Base-by-base conservation (phyloP, 108 stramenopile genomes). In the Cyclotella sp. region DNA sequence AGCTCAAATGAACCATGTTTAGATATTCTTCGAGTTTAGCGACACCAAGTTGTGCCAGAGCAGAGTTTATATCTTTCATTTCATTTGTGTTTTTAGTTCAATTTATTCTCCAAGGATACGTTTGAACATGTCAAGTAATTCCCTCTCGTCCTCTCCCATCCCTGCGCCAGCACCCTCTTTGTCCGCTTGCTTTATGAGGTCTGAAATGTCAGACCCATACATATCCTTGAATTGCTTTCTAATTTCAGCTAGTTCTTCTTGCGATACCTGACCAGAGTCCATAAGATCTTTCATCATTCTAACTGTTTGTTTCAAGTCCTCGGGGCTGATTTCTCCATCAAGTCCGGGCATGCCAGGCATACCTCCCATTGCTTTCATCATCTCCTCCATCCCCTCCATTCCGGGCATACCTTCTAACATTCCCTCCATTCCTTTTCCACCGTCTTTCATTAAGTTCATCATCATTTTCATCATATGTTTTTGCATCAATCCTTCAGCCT, bases 401-500 rank as follows among this genome's bases (percentile, higher is more conserved):
- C 87, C 87, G n/a, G 81, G 67, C 82, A 83, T 83, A 21, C 73
- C 73, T 39, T 62, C 67, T 46, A 84, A 42, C 82, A 83, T 83
- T 13, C 73, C 73, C 21, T 62, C 67, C 61, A 84, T 52, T 42
- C 70, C 84, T 51, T 83, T 78, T 19, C 80, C 84, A 12, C 86
- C 88, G 57, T 83, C 76, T 72, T 95, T 95, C 88, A 95, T 87
- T 77, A 89, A 77, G 27, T 93, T 84, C 93, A 92, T 91, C 89
- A 94, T 84, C 74, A 87, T 89, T 59, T 93, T 91, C 85, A 93
- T 93, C 82, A 93, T 84, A 29, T 87, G 86, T 82, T 93, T 94
- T 79, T 91, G 92, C 86, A 91, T 86, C 21, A 96, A 73, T 19
- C 93, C 91, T 53, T 96, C 89, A 16, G 93, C 91, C 60, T 91